phyloP scores from a whole-genome alignment of 176 grass and related monocot genomes.

The Secale cereale region DNA sequence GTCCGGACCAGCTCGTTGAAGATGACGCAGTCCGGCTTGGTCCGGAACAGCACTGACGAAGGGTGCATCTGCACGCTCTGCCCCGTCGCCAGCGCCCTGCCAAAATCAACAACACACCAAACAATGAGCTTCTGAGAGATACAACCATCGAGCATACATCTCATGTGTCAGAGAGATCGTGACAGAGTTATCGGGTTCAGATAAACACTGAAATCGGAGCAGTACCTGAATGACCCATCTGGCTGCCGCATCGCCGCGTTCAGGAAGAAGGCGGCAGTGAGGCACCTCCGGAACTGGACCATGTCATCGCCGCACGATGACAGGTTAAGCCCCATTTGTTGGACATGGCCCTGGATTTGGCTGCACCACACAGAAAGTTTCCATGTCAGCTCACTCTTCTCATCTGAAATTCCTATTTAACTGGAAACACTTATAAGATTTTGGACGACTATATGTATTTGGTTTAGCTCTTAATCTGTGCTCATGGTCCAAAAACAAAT shows the following conservation, averaged over 20 bases:
- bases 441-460: not conserved
- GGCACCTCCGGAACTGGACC: constrained; percentile 72
- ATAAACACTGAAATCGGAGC: not conserved
- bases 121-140: not conserved
- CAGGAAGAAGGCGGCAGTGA: constrained; percentile 79
- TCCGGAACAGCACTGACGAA: constrained; percentile 75
- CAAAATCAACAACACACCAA: not conserved
- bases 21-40: constrained; percentile 69
- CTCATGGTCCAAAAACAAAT: not conserved
- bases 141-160: no score
- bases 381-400: not conserved
- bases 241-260: constrained; percentile 78
- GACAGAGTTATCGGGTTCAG: not conserved
- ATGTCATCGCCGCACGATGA: constrained; percentile 86
- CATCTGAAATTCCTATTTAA: not conserved
- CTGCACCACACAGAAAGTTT: constrained; percentile 36
- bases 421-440: not conserved
- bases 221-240: constrained; percentile 81
- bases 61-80: constrained; percentile 84
- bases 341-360: constrained; percentile 81
- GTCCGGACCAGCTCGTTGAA: constrained; percentile 84
- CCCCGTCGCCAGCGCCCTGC: constrained; percentile 64
- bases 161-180: not conserved
- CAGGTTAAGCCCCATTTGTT: constrained; percentile 68
- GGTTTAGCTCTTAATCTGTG: not conserved